Conservation (phyloP, 1,139 yeast genomes). For the Saccharomyces hybrid region DNA sequence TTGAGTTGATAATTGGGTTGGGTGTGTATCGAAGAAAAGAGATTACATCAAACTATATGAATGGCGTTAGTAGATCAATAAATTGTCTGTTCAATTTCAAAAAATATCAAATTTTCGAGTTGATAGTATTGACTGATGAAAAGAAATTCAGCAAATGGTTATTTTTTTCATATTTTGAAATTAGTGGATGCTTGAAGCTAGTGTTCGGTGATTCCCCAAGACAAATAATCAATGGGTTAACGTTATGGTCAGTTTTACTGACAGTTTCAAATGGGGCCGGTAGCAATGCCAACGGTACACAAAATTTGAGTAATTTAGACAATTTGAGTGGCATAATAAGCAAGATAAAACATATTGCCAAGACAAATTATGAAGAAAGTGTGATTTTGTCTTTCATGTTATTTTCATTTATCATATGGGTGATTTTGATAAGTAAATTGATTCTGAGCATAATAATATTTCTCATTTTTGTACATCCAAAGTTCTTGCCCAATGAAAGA, state of each 20-base stretch:
- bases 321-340: constrained; percentile 41
- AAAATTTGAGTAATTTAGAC: constrained; percentile 21
- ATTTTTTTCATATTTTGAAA: constrained; percentile 58
- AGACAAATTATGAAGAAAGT: constrained; percentile 55
- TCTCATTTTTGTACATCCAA: neutral
- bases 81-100: constrained; percentile 54
- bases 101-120: constrained; percentile 65
- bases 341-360: constrained; percentile 54
- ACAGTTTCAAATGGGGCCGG: constrained; percentile 32
- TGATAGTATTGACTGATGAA: constrained; percentile 47
- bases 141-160: constrained; percentile 61
- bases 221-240: constrained; percentile 74
- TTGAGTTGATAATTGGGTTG: constrained; percentile 55
- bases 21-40: constrained; percentile 52
- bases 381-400: constrained; percentile 68
- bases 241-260: constrained; percentile 48
- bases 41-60: constrained; percentile 66
- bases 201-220: constrained; percentile 82
- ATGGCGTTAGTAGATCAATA: constrained; percentile 51
- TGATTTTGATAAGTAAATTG: constrained; percentile 22
- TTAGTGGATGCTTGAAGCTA: constrained; percentile 57
- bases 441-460: constrained; percentile 1
- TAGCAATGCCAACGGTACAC: neutral
- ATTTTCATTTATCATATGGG: constrained; percentile 67
- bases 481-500: neutral